Conservation (phyloP, 208 protist species). For the Naegleria lovaniensis region DNA sequence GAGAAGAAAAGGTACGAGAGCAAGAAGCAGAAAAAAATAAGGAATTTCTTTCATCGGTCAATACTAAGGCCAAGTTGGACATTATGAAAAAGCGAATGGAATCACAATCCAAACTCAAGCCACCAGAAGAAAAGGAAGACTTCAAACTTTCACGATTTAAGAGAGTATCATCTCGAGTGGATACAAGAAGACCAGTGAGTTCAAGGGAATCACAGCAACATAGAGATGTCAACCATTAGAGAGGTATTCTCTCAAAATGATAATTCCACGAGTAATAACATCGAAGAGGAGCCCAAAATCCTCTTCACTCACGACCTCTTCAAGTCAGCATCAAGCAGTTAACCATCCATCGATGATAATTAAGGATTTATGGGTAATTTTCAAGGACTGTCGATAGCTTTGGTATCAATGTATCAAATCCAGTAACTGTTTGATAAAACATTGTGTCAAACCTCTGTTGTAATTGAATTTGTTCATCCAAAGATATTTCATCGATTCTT, state of each 20-base stretch:
- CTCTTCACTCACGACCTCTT: not conserved
- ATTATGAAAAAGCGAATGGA: not conserved
- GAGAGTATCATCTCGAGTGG: not conserved
- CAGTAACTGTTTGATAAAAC: not conserved
- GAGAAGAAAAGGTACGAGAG: not conserved
- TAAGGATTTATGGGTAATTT: not conserved
- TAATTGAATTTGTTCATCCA: not conserved
- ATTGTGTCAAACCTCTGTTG: not conserved
- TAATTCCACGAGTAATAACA: not conserved
- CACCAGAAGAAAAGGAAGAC: not conserved
- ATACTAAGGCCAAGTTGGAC: not conserved
- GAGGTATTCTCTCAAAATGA: not conserved
- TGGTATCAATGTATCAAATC: not conserved
- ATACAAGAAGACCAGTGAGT: not conserved
- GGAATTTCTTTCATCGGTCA: not conserved
- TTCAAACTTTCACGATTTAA: not conserved
- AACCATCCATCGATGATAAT: not conserved
- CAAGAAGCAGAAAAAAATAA: not conserved
- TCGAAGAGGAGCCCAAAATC: not conserved
- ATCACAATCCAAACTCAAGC: not conserved
- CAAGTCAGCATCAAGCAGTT: not conserved
- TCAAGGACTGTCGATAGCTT: not conserved
- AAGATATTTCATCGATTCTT: not conserved
- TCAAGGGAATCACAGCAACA: not conserved
- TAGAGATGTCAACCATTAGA: not conserved